Conservation (phyloP, 176 grass and related monocot species). For the Metroxylon sagu region DNA sequence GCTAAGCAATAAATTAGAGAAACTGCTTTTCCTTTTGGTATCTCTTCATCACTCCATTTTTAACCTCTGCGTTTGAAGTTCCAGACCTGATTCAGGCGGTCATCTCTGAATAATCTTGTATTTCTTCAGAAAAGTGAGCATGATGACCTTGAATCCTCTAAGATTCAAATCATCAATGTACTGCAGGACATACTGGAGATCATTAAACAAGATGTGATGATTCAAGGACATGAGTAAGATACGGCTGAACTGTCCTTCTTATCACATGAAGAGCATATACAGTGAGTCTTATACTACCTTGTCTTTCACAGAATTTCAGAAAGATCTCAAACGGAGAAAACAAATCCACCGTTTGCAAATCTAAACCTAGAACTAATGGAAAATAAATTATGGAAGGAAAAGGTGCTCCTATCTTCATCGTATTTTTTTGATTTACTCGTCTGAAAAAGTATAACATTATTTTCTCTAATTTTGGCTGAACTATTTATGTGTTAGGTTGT, state of each 20-base stretch:
- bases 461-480: constrained; percentile 8
- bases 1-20: constrained; percentile 70
- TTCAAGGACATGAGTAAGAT: constrained; percentile 39
- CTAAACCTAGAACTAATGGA: constrained; percentile 38
- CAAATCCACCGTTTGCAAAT: constrained; percentile 44
- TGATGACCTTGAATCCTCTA: constrained; percentile 36
- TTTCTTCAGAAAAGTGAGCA: constrained; percentile 39
- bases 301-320: constrained; percentile 25
- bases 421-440: too few species aligned
- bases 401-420: constrained; percentile 28
- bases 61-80: background rate
- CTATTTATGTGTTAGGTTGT: constrained; percentile 37
- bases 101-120: constrained; percentile 12
- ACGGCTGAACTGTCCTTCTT: background rate
- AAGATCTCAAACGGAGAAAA: background rate
- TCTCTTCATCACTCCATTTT: constrained; percentile 3
- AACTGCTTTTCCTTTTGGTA: constrained; percentile 68
- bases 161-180: constrained; percentile 65
- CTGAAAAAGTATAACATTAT: background rate
- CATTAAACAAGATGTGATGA: constrained; percentile 80
- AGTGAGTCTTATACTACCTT: background rate
- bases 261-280: background rate
- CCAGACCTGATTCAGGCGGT: background rate
- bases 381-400: constrained; percentile 40
- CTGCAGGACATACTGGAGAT: constrained; percentile 98